These are phyloP conservation scores for Isabelozyma heimii DNA, from an alignment of 805 yeast species.

Conservation along the genomic window DNA sequence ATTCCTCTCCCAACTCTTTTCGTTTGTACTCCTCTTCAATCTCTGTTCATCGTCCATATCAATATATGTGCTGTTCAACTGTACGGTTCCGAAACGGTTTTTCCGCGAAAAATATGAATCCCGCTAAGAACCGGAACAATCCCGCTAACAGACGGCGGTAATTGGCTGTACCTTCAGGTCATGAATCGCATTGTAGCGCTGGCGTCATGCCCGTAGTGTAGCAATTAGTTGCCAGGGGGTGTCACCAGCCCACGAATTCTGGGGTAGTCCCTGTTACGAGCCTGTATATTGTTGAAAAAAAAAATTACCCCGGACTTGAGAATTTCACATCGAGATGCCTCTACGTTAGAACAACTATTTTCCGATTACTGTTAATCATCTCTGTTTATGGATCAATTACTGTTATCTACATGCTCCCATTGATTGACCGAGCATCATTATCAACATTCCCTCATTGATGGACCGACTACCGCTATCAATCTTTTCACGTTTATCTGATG, in stretches of 20 bases:
- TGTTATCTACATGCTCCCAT: no score
- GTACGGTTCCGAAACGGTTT: not conserved
- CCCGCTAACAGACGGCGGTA: not conserved
- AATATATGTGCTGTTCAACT: not conserved
- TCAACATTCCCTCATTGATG: not conserved
- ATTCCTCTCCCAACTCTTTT: not conserved
- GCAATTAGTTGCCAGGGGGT: no score
- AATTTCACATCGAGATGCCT: constrained; percentile 43
- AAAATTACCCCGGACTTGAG: constrained; percentile 62
- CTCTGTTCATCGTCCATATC: not conserved
- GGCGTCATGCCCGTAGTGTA: not conserved
- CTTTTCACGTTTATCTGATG: not conserved
- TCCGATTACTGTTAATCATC: no score
- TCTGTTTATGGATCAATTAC: no score
- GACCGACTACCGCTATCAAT: not conserved
- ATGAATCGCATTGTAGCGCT: not conserved
- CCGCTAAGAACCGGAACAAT: not conserved
- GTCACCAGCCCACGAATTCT: no score
- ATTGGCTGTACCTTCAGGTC: not conserved
- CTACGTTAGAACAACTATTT: no score
- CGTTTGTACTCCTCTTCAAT: no score
- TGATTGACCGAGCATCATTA: no score
- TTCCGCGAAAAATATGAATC: not conserved
- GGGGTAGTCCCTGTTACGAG: no score
- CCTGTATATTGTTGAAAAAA: constrained; percentile 17